phyloP scores from a whole-genome alignment of 768 basidiomycete genomes.

The Sporobolomyces pararoseus region DNA sequence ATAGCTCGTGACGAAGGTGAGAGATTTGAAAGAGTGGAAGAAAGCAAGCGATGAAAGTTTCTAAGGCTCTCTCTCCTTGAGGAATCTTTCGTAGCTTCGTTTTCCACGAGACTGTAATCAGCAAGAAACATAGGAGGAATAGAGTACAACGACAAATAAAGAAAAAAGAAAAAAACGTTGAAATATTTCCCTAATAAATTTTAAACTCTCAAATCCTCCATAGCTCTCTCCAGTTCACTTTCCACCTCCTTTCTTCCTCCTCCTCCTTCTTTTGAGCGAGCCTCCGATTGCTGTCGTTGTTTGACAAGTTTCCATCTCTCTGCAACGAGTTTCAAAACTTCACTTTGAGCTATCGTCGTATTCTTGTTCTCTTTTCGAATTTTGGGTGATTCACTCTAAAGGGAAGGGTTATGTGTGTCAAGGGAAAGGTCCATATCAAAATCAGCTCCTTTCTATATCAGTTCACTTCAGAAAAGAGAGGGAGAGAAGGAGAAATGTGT shows the following conservation, averaged over 20 bases:
- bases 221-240: background rate
- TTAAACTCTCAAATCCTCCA: background rate
- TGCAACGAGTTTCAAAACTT: constrained; percentile 47
- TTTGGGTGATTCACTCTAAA: constrained; percentile 44
- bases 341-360: constrained; percentile 45
- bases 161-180: background rate
- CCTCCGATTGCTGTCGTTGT: constrained; percentile 1
- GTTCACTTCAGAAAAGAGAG: background rate
- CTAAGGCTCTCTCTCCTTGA: no score
- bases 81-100: no score
- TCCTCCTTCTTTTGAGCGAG: background rate
- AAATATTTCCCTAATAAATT: background rate
- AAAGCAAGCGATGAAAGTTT: no score
- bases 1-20: background rate
- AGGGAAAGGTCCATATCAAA: no score
- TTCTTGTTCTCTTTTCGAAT: constrained; percentile 46
- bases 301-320: constrained; percentile 42
- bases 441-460: no score
- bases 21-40: background rate
- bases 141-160: constrained; percentile 9
- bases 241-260: background rate
- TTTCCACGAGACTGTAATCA: no score
- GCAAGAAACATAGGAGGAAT: no score
- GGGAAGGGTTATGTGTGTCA: no score
- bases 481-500: background rate